These are phyloP conservation scores for Alternaria atra DNA, from an alignment of 2,329 filamentous ascomycete genomes.

Conservation along the genomic window DNA sequence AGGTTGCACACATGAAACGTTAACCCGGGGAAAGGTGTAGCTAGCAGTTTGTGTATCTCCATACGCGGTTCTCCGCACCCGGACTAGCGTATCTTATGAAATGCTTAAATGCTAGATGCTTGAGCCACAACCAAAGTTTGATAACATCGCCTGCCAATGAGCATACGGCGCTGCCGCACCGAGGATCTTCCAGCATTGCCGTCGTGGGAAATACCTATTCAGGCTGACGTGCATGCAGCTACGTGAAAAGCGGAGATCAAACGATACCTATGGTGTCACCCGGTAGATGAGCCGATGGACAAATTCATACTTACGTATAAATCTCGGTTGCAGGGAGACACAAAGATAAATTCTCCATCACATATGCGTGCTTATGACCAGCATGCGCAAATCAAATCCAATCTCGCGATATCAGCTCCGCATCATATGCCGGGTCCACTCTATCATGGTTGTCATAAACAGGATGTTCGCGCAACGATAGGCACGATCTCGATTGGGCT, in stretches of 20 bases:
- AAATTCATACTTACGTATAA: background rate
- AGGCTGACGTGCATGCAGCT: background rate
- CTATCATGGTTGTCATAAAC: conserved; percentile 1
- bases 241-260: background rate
- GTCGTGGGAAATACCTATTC: background rate
- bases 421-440: conserved; percentile 5
- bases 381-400: conserved; percentile 8
- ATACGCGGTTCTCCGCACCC: background rate
- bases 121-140: conserved; percentile 2
- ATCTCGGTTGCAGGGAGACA: conserved; percentile 5
- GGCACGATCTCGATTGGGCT: conserved; percentile 1
- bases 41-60: background rate
- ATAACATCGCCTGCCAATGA: conserved; percentile 1
- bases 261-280: background rate
- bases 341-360: background rate
- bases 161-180: background rate
- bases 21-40: background rate
- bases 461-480: background rate
- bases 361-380: conserved; percentile 2
- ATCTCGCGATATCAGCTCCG: background rate
- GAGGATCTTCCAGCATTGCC: background rate
- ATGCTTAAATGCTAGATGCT: background rate
- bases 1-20: background rate
- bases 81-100: background rate
- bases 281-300: background rate